These are phyloP conservation scores for Xylariaceae sp. DNA, from an alignment of 2,329 filamentous ascomycete species.

Conservation along the genomic window DNA sequence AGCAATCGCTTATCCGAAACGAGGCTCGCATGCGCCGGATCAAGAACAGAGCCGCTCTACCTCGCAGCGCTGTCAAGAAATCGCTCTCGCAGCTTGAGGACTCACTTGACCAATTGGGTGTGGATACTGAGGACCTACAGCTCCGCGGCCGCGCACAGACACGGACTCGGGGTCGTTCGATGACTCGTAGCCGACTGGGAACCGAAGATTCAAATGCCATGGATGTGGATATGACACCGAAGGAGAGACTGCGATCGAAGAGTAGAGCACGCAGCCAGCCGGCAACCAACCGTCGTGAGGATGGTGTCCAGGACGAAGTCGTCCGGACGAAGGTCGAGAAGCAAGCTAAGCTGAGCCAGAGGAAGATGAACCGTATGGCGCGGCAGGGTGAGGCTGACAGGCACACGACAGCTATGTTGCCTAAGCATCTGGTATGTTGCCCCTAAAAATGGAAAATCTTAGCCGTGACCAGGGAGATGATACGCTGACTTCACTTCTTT, in stretches of 20 bases:
- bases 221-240: constrained; percentile 62
- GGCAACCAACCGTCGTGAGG: constrained; percentile 64
- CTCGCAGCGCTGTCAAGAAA: constrained; percentile 75
- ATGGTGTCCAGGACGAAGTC: constrained; percentile 68
- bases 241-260: constrained; percentile 65
- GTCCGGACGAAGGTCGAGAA: constrained; percentile 77
- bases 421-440: constrained; percentile 77
- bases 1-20: constrained; percentile 87
- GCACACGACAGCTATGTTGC: constrained; percentile 74
- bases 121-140: constrained; percentile 73
- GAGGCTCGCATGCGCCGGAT: constrained; percentile 95
- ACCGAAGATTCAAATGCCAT: constrained; percentile 68
- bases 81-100: constrained; percentile 83
- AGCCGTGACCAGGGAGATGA: background rate
- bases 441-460: background rate
- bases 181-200: constrained; percentile 58
- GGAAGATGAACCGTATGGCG: constrained; percentile 98
- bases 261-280: constrained; percentile 64
- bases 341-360: constrained; percentile 84
- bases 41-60: constrained; percentile 95
- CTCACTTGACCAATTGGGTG: constrained; percentile 77
- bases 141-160: constrained; percentile 68
- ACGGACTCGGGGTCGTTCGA: constrained; percentile 66
- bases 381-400: constrained; percentile 95
- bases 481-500: constrained; percentile 28